These are phyloP conservation scores for Coemansia sp. DNA, from an alignment of 192 early-diverging fungal genomes.

Conservation along the genomic window DNA sequence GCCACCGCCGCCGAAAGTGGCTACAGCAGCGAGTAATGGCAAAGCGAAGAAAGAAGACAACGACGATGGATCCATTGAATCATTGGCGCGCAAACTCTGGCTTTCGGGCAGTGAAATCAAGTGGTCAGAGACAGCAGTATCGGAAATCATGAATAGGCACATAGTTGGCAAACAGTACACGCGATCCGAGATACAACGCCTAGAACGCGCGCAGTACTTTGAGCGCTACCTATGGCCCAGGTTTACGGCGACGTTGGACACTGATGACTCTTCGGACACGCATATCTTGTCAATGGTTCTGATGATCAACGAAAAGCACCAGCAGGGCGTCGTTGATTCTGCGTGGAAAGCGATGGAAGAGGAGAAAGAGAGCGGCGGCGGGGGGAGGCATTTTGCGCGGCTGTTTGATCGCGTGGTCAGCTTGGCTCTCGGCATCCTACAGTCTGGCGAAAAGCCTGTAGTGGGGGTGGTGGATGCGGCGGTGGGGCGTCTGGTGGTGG, in stretches of 20 bases:
- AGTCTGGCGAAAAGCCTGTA: not conserved
- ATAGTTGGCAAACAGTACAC: slow-evolving; percentile 6
- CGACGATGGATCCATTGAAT: too few species aligned
- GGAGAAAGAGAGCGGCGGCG: too few species aligned
- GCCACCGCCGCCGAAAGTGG: too few species aligned
- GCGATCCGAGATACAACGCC: slow-evolving; percentile 8
- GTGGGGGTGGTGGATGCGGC: slow-evolving; percentile 30
- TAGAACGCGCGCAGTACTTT: slow-evolving; percentile 45
- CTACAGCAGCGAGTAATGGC: not conserved
- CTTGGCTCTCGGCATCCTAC: not conserved
- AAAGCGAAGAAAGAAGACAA: not conserved
- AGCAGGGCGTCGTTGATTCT: slow-evolving; percentile 60
- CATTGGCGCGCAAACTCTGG: slow-evolving; percentile 25
- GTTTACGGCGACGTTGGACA: slow-evolving; percentile 57
- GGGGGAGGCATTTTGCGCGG: too few species aligned
- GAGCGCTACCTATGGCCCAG: slow-evolving; percentile 77
- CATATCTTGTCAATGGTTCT: slow-evolving; percentile 80
- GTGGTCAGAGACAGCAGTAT: too few species aligned
- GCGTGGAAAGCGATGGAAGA: slow-evolving; percentile 1
- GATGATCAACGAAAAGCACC: slow-evolving; percentile 91
- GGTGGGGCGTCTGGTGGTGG: slow-evolving; percentile 53
- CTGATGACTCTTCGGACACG: too few species aligned
- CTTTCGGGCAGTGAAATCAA: too few species aligned
- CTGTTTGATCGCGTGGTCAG: slow-evolving; percentile 33
- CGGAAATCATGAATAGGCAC: slow-evolving; percentile 1